Conservation (phyloP, 306 rosid genomes). For the Malus sylvestris region DNA sequence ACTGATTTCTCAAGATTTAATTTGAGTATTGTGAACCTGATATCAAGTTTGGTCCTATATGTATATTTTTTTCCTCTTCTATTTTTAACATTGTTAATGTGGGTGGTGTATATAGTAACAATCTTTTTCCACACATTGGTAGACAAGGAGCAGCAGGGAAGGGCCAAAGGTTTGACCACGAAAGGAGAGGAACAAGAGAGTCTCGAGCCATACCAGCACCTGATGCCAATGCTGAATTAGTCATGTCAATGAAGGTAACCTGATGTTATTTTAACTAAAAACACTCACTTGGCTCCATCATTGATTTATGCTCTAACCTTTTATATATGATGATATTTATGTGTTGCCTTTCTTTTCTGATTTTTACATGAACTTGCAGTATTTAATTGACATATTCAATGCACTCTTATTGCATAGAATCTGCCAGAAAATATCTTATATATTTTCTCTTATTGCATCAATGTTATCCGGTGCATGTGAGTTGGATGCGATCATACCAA, state of each 20-base stretch:
- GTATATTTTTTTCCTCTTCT: neutral
- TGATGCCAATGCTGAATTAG: constrained; percentile 97
- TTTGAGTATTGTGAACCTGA: neutral
- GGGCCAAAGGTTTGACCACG: constrained; percentile 69
- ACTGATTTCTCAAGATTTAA: neutral
- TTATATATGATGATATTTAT: neutral
- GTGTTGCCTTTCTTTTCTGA: neutral
- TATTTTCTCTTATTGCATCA: neutral
- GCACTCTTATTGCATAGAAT: neutral
- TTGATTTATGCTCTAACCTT: neutral
- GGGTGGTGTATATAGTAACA: neutral
- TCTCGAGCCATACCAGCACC: constrained; percentile 97
- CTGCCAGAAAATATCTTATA: neutral
- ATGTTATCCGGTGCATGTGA: too few relatives aligned
- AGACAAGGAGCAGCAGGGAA: constrained; percentile 91
- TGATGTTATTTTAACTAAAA: neutral
- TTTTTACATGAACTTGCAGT: neutral
- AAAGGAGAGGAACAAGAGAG: constrained; percentile 70
- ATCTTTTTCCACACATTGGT: constrained; percentile 17
- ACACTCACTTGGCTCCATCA: neutral
- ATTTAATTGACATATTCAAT: neutral
- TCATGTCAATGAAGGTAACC: constrained; percentile 81
- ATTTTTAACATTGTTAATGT: neutral
- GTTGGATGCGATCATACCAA: too few relatives aligned
- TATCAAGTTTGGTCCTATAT: neutral